Evolutionary conservation across 2,329 filamentous ascomycete species (phyloP), one percentile per base, ranked within the genome.

Genomic region (Penicillium sclerotigenum): DNA sequence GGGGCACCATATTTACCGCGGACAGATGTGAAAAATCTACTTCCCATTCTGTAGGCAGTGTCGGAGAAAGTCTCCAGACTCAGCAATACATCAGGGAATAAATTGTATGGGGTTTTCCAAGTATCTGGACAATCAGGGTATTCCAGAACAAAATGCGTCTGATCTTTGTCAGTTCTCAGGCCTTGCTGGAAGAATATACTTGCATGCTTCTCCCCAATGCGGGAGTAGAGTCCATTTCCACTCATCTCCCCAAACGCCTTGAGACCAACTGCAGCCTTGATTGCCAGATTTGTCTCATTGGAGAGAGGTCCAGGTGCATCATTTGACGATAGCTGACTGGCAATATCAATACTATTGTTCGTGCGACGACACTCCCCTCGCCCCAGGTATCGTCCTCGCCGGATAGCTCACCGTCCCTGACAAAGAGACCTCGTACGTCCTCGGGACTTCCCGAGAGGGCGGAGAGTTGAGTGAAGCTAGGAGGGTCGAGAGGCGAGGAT

Each of bases 241-340:
- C 71, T 73, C 34, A 80, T 59, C 38, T 69, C 61, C 11, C 76
- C 75, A 54, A 75, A 79, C 16, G 78, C 77, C 33, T 73, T 74
- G n/a, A 81, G 69, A 0, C 73, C 78, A 8, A 81, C 72, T 6
- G 77, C 76, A 4, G 77, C 72, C 61, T 80, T 80, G 60, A 80
- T 74, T 5, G 77, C 77, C 3, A 80, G 71, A 52, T 76, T 76
- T 7, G 78, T 80, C 59, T 79, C 73, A 47, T 80, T 79, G 10
- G 73, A 65, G 5, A 74, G 65, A 9, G 68, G 64, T 1, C 75
- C 75, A 4, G 73, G 70, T 20, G 72, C 73, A 57, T 79, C 77
- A 54, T 77, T 77, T 7, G 75, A 76, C 4, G 72, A 75, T 31
- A 77, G 65, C 55, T 79, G 77, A 33, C 70, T 63, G 7, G 66